Conservation (phyloP, 345 rosid genomes). For the Arabis hirsuta region DNA sequence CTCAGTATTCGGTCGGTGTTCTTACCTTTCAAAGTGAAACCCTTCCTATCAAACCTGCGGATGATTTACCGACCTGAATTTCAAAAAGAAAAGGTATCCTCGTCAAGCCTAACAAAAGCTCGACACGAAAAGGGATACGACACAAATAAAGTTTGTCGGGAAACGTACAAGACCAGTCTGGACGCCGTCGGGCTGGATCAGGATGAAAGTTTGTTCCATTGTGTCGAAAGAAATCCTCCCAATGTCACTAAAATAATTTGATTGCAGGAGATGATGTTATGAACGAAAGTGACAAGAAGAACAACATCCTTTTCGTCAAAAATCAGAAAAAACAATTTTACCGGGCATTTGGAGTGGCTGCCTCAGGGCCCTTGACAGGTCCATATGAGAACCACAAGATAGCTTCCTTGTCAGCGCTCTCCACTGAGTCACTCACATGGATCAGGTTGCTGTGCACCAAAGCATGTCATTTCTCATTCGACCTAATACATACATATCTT, state of each 20-base stretch:
- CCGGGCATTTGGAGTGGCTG: too few species aligned
- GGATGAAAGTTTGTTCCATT: conserved; percentile 93
- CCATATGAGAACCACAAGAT: conserved; percentile 93
- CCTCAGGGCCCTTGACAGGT: conserved; percentile 38
- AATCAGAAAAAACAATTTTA: too few species aligned
- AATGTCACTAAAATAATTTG: too few species aligned
- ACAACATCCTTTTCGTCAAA: too few species aligned
- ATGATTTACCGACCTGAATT: conserved; percentile 85
- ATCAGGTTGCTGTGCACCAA: conserved; percentile 49
- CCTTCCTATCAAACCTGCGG: conserved; percentile 91
- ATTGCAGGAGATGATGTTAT: too few species aligned
- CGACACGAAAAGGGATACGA: too few species aligned
- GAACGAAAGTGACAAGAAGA: too few species aligned
- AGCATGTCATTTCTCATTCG: too few species aligned
- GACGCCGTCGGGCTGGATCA: conserved; percentile 98
- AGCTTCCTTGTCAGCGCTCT: conserved; percentile 81
- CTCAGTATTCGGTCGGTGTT: too few species aligned
- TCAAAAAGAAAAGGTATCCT: not conserved
- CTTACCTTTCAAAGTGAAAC: conserved; percentile 84
- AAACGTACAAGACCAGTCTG: conserved; percentile 79
- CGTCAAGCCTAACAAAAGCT: not conserved
- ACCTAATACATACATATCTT: too few species aligned
- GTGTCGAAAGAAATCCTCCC: not conserved
- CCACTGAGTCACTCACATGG: conserved; percentile 87
- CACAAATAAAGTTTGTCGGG: not conserved